Conservation (phyloP, 2,329 filamentous ascomycete genomes). For the Diaporthe batatas region DNA sequence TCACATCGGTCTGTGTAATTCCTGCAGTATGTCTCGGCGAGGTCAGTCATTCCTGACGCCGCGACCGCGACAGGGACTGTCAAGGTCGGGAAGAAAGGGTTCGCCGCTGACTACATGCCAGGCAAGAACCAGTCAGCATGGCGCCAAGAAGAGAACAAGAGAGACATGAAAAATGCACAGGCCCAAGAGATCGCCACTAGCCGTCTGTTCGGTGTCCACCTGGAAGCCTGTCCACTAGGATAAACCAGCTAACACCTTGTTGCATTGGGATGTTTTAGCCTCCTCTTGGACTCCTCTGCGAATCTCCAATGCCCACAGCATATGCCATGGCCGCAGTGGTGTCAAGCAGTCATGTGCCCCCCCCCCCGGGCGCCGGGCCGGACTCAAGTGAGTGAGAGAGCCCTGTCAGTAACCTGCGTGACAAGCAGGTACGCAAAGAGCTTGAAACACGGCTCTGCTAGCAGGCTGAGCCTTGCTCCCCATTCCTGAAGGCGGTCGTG, state of each 20-base stretch:
- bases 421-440: conserved; percentile 14
- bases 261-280: conserved; percentile 37
- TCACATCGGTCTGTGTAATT: conserved; percentile 15
- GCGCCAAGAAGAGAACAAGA: neutral
- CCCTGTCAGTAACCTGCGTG: conserved; percentile 22
- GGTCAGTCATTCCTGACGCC: conserved; percentile 16
- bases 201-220: conserved; percentile 14
- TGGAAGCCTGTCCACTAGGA: neutral
- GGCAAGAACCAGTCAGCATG: conserved; percentile 18
- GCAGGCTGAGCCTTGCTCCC: conserved; percentile 30
- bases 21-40: conserved; percentile 17
- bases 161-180: neutral
- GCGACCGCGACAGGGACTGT: neutral
- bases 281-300: conserved; percentile 12
- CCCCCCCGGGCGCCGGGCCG: conserved; percentile 12
- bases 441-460: conserved; percentile 29
- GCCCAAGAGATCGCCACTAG: conserved; percentile 24
- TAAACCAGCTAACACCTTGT: neutral
- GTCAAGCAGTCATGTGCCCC: conserved; percentile 9
- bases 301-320: conserved; percentile 4
- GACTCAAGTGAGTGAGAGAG: conserved; percentile 30
- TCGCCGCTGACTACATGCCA: neutral
- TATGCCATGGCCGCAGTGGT: neutral
- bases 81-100: neutral
- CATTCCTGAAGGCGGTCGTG: conserved; percentile 30